These are phyloP conservation scores for Paracoccidioides brasiliensis DNA, from an alignment of 2,329 filamentous ascomycete species.

Conservation along the genomic window DNA sequence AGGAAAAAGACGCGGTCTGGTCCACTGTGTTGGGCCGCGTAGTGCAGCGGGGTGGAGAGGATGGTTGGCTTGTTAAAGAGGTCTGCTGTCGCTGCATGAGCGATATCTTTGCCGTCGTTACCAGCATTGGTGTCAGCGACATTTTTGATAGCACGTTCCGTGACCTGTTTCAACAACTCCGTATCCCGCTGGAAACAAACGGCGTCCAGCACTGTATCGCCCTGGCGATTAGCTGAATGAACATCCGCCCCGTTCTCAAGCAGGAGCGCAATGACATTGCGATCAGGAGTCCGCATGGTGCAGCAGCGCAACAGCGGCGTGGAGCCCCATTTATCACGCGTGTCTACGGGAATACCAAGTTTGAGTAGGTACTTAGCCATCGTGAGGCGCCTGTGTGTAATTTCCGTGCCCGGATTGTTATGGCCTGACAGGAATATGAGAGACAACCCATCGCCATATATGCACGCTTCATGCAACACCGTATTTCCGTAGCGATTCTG, in stretches of 20 bases:
- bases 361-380: neutral
- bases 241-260: neutral
- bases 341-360: neutral
- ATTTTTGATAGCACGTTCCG: neutral
- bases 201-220: neutral
- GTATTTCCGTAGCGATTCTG: slow-evolving; percentile 1
- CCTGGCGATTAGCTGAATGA: neutral
- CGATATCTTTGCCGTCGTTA: too few relatives aligned
- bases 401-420: neutral
- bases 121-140: neutral
- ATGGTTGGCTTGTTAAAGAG: slow-evolving; percentile 1
- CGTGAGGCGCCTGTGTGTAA: neutral
- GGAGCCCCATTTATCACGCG: neutral
- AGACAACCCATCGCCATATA: neutral
- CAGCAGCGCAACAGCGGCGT: slow-evolving; percentile 1
- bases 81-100: neutral
- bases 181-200: neutral
- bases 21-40: neutral
- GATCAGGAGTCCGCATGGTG: neutral
- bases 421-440: neutral
- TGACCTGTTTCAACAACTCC: neutral
- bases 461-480: neutral
- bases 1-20: neutral
- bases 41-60: slow-evolving; percentile 1
- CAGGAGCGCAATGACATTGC: neutral